Conservation (phyloP, 495 filamentous ascomycete species). For the Hypoxylon cercidicola region DNA sequence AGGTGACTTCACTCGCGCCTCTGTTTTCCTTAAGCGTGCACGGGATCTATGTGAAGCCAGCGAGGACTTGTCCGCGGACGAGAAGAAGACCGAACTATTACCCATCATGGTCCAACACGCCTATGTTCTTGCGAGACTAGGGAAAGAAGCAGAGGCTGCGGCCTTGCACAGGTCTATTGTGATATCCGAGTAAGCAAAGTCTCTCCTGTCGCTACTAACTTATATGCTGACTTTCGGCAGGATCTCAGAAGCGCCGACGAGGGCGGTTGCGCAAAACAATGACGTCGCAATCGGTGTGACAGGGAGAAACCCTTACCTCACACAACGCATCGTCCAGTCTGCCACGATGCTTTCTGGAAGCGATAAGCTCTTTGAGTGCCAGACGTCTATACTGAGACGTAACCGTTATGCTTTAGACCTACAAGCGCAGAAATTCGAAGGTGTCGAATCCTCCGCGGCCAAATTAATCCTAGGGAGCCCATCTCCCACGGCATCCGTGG, state of each 20-base stretch:
- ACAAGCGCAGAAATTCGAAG: conserved; percentile 79
- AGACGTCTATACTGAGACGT: conserved; percentile 71
- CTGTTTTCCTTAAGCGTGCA: conserved; percentile 83
- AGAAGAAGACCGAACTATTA: conserved; percentile 82
- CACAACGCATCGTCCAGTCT: conserved; percentile 73
- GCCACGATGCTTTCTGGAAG: conserved; percentile 66
- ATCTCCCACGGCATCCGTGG: conserved; percentile 64
- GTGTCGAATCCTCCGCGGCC: conserved; percentile 73
- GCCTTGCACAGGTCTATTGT: conserved; percentile 70
- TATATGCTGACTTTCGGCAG: conserved; percentile 56
- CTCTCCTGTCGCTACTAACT: not conserved
- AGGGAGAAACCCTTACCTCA: conserved; percentile 78
- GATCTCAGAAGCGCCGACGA: conserved; percentile 80
- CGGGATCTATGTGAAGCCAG: conserved; percentile 86
- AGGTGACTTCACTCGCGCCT: conserved; percentile 77
- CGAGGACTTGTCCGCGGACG: conserved; percentile 84
- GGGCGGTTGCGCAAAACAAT: conserved; percentile 83
- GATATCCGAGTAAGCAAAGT: conserved; percentile 50
- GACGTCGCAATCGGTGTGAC: conserved; percentile 66
- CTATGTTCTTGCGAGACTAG: conserved; percentile 78
- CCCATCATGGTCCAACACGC: conserved; percentile 89
- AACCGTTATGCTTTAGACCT: conserved; percentile 80
- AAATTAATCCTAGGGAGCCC: conserved; percentile 62
- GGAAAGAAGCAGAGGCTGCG: conserved; percentile 78
- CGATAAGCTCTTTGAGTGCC: conserved; percentile 81